Percentiles rank a stretch among this genome's conserved stretches.
These are phyloP conservation scores for Blumeriella jaapii DNA, from an alignment of 2,329 filamentous ascomycete genomes.

Conservation along the genomic window DNA sequence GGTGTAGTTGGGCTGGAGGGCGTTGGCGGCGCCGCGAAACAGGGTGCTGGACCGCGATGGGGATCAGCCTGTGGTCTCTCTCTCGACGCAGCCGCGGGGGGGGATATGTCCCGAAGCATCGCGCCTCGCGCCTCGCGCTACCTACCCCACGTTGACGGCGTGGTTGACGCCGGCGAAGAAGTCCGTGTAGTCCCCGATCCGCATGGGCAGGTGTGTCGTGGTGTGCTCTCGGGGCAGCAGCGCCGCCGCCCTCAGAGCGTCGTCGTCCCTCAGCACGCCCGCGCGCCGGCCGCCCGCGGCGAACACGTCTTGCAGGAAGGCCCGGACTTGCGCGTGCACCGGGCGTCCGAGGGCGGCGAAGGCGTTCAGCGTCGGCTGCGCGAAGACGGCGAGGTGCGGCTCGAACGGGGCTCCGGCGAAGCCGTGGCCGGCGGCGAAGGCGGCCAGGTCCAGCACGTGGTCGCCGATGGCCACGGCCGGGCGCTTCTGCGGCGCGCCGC, in stretches of 20 bases:
- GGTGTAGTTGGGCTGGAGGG: constrained; percentile 70
- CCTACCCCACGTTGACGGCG: constrained; percentile 48
- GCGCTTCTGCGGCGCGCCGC: constrained; percentile 34
- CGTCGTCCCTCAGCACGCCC: constrained; percentile 51
- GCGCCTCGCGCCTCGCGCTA: no score
- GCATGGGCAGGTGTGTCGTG: constrained; percentile 60
- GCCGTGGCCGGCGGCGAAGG: constrained; percentile 46
- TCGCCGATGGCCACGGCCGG: constrained; percentile 59
- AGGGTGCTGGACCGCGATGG: constrained; percentile 49
- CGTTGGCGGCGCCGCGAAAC: constrained; percentile 61
- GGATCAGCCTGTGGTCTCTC: not conserved
- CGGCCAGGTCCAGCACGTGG: constrained; percentile 52
- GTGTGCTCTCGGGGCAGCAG: constrained; percentile 48
- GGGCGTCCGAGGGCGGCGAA: constrained; percentile 63
- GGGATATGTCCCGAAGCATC: no score
- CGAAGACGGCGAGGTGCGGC: constrained; percentile 49
- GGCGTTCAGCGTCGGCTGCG: constrained; percentile 53
- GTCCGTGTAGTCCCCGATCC: constrained; percentile 74
- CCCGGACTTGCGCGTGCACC: constrained; percentile 56
- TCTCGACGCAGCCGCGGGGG: not conserved
- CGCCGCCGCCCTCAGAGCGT: constrained; percentile 40
- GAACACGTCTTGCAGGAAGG: constrained; percentile 57
- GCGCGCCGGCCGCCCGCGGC: constrained; percentile 46
- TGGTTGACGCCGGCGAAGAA: constrained; percentile 77
- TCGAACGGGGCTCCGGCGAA: constrained; percentile 42